Percentiles rank a stretch among this genome's conserved stretches.
These are phyloP conservation scores for Saprolegnia diclina DNA, from an alignment of 352 stramenopile genomes.

Conservation along the genomic window DNA sequence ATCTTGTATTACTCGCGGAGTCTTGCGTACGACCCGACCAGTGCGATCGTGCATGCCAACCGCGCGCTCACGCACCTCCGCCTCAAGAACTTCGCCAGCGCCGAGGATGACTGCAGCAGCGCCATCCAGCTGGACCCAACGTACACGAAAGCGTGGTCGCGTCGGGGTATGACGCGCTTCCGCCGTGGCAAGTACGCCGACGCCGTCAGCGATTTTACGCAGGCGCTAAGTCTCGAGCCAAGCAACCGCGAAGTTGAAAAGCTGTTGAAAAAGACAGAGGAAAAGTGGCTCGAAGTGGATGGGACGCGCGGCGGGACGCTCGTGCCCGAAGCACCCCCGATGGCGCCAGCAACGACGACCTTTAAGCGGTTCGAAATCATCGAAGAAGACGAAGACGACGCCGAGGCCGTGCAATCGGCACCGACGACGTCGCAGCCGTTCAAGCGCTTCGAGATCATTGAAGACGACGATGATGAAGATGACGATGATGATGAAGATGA, in stretches of 20 bases:
- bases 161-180: conserved; percentile 74
- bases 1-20: conserved; percentile 86
- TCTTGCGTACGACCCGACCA: conserved; percentile 70
- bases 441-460: conserved; percentile 69
- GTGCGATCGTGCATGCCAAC: conserved; percentile 82
- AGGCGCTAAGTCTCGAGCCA: conserved; percentile 58
- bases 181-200: conserved; percentile 79
- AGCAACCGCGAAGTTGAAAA: conserved; percentile 69
- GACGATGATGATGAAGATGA: no score
- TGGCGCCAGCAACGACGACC: background rate
- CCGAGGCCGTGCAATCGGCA: conserved; percentile 29
- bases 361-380: conserved; percentile 68
- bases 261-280: conserved; percentile 60
- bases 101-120: conserved; percentile 79
- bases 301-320: conserved; percentile 30
- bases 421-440: conserved; percentile 35
- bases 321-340: background rate
- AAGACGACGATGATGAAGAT: conserved; percentile 31
- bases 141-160: conserved; percentile 84
- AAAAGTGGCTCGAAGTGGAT: conserved; percentile 67
- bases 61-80: conserved; percentile 75
- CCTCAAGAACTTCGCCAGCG: conserved; percentile 74
- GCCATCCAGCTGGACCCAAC: conserved; percentile 69
- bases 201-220: conserved; percentile 75
- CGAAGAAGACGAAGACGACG: conserved; percentile 37